Evolutionary conservation across 164 flowering plant species (phyloP).

Genomic region (Chloranthus sessilifolius): DNA sequence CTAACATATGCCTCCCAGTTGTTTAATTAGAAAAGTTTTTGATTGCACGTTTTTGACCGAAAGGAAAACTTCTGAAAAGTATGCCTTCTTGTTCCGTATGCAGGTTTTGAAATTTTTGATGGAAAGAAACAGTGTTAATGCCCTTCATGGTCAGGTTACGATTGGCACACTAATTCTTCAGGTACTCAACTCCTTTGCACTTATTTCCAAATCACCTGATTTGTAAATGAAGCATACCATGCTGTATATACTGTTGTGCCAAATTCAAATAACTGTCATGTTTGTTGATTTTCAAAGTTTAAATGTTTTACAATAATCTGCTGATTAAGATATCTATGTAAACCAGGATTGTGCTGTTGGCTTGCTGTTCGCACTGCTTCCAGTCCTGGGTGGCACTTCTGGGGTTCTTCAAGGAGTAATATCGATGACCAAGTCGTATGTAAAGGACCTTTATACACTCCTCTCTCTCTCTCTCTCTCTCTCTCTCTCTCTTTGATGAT

Average conservation of each 20-base stretch:
- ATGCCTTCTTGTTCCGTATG: neutral
- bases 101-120: slow-evolving; percentile 96
- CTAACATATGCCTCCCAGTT: too few species aligned
- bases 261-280: too few species aligned
- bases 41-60: too few species aligned
- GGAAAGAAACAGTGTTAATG: slow-evolving; percentile 83
- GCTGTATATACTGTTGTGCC: too few species aligned
- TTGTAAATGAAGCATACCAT: too few species aligned
- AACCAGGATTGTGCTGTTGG: slow-evolving; percentile 98
- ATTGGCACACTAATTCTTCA: slow-evolving; percentile 89
- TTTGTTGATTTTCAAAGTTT: too few species aligned
- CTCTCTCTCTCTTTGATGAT: neutral
- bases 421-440: slow-evolving; percentile 71
- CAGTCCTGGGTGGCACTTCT: slow-evolving; percentile 91
- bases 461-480: neutral
- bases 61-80: too few species aligned
- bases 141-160: slow-evolving; percentile 96
- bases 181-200: slow-evolving; percentile 33
- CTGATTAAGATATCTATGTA: slow-evolving; percentile 9
- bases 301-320: too few species aligned
- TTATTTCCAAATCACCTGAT: neutral
- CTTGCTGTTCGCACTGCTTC: slow-evolving; percentile 92
- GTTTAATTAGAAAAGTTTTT: too few species aligned
- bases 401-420: slow-evolving; percentile 89
- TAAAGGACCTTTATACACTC: slow-evolving; percentile 8